Evolutionary conservation across 1,139 yeast species (phyloP).

Genomic region (Taphrina flavorubra): DNA sequence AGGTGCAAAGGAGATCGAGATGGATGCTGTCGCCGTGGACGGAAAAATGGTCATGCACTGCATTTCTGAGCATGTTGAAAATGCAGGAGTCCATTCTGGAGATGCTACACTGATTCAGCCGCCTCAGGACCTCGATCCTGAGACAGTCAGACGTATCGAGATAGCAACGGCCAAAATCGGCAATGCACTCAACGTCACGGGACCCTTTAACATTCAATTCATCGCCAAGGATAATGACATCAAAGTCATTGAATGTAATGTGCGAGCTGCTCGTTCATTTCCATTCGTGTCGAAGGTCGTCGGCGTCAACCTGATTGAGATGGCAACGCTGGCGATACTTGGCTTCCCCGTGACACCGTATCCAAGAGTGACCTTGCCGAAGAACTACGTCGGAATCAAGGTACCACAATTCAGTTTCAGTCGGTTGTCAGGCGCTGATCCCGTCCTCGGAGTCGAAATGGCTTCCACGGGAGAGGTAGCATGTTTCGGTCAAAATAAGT

Average conservation of each 20-base stretch:
- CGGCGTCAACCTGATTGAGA: slow-evolving; percentile 94
- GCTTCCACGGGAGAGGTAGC: slow-evolving; percentile 99
- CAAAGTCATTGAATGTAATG: slow-evolving; percentile 98
- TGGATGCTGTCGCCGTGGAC: slow-evolving; percentile 97
- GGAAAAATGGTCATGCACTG: slow-evolving; percentile 97
- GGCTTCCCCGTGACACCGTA: slow-evolving; percentile 86
- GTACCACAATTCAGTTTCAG: slow-evolving; percentile 99
- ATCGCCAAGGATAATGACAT: slow-evolving; percentile 89
- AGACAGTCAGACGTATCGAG: slow-evolving; percentile 86
- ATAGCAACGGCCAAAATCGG: slow-evolving; percentile 97
- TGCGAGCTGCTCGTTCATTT: slow-evolving; percentile 97
- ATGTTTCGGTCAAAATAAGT: slow-evolving; percentile 91
- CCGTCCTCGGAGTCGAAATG: slow-evolving; percentile 98
- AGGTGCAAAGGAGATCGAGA: slow-evolving; percentile 96
- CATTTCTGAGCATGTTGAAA: slow-evolving; percentile 97
- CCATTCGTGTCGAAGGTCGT: slow-evolving; percentile 98
- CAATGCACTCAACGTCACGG: slow-evolving; percentile 92
- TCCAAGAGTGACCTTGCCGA: slow-evolving; percentile 77
- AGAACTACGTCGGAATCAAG: slow-evolving; percentile 93
- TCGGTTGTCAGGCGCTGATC: slow-evolving; percentile 97
- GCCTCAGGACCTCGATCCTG: slow-evolving; percentile 92
- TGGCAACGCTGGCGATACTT: slow-evolving; percentile 96
- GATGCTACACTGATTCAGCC: slow-evolving; percentile 98
- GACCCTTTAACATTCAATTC: slow-evolving; percentile 97
- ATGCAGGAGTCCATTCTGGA: slow-evolving; percentile 99